Base-by-base conservation (phyloP, 495 filamentous ascomycete genomes). In the Thozetella sp. region DNA sequence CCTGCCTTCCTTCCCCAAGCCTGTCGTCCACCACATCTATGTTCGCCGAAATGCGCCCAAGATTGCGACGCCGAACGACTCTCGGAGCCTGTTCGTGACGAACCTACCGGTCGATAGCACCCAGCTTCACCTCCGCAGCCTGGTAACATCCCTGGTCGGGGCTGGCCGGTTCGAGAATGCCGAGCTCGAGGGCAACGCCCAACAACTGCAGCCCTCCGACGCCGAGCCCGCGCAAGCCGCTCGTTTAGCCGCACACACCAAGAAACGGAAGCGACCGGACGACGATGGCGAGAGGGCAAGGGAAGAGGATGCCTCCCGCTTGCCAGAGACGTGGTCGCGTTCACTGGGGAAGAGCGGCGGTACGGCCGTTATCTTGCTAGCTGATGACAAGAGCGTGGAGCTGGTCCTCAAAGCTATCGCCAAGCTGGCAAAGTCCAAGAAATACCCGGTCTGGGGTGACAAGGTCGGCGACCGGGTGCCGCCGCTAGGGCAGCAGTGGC, bases 61-160 rank as follows among this genome's bases (percentile, higher is more conserved):
- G 65, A 81, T 93, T 23, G 87, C 91, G 17, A 88, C 89, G 12
- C 77, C 85, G 19, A 81, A 89, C 66, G 86, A 93, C 66, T 69
- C 83, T 22, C 87, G 92, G 58, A 90, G 89, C 51, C 82, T 99
- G 23, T 99, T 97, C 76, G 67, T 93, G 22, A 88, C 93, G 60
- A 98, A 99, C 69, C 68, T 94, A 4, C 96, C 95, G 30, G 78
- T 93, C 63, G 94, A 97, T 72, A 86, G 90, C 56, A 96, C 91
- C 34, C 86, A 90, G 52, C 65, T 74, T 0, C 91, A 95, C 65
- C 74, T 98, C 19, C 88, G 91, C 37, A 78, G 83, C 56, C 75
- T 99, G 0, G 92, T 97, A 63, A 75, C 83, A 0, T 77, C 77
- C 0, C 80, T 92, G 45, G 79, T 95, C 24, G 87, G 91, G 26